These are phyloP conservation scores for Rehmannia glutinosa DNA, from an alignment of 257 asterid species.

Conservation along the genomic window DNA sequence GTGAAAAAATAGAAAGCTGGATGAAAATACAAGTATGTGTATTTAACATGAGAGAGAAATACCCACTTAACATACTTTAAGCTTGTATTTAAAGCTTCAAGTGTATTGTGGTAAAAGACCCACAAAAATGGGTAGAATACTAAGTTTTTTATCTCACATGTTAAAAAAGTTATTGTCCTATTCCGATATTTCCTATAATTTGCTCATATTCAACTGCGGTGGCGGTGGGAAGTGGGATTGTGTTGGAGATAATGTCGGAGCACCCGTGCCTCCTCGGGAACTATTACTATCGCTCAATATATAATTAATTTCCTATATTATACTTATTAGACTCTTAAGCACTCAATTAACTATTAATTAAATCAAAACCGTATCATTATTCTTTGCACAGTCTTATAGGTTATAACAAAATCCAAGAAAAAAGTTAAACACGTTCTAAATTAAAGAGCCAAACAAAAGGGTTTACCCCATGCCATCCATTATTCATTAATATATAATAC, in stretches of 20 bases:
- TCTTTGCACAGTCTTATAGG: slow-evolving; percentile 23
- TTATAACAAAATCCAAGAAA: slow-evolving; percentile 12
- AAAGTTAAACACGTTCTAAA: slow-evolving; percentile 22
- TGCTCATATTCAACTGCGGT: too few species aligned
- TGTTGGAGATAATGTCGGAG: slow-evolving; percentile 55
- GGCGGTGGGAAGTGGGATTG: slow-evolving; percentile 46
- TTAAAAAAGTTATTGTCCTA: too few species aligned
- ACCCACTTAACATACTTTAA: too few species aligned
- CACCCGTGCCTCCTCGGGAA: slow-evolving; percentile 62
- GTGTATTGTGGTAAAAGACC: too few species aligned
- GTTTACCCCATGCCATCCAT: slow-evolving; percentile 16
- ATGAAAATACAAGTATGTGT: too few species aligned
- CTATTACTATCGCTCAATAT: slow-evolving; percentile 12
- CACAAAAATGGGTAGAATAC: too few species aligned
- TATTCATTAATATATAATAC: too few species aligned
- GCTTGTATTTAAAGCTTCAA: too few species aligned
- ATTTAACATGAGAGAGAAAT: too few species aligned
- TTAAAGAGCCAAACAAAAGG: slow-evolving; percentile 17
- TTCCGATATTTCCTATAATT: too few species aligned
- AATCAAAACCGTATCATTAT: neutral
- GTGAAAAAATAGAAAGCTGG: too few species aligned
- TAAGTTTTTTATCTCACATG: too few species aligned
- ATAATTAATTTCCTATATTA: neutral
- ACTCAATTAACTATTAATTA: neutral
- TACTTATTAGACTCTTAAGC: neutral